Base-by-base conservation (phyloP, 2,329 filamentous ascomycete species). In the Sporothrix mexicana region DNA sequence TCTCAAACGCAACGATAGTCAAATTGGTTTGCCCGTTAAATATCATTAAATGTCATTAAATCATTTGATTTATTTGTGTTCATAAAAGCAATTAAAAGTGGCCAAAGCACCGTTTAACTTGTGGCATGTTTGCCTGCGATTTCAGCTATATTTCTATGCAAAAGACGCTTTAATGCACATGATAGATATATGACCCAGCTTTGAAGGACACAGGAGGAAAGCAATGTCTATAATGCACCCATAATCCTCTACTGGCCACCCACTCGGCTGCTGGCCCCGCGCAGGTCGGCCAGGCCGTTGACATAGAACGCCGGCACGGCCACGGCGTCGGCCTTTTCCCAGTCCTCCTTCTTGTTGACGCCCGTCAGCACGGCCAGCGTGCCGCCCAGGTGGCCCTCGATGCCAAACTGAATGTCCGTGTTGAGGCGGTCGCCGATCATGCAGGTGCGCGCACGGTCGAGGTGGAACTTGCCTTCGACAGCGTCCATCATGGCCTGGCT, bases 401-500 rank as follows among this genome's bases (percentile, higher is more conserved):
- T 88, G 3, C 96, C 96, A 80, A 99, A 99, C 80, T 93, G 91
- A 80, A 99, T 98, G 82, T 99, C 96, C 0, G 96, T 99, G 81
- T 98, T 93, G 75, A 97, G 85, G 43, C 96, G 88, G 81, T 99
- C 96, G 7, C 96, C 96, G 59, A 99, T 88, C 96, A 99, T 99
- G 83, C 96, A 98, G 0, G 96, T 93, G 77, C 90, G 90, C 74
- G 87, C 88, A 51, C 95, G 88, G 80, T 98, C 91, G 71, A 99
- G 92, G 77, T 92, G 87, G 81, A 98, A 98, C 82, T 97, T 97
- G 73, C 95, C 95, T 85, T 98, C 95, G 73, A 99, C 92, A 2
- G 96, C 94, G 81, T 98, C 95, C 95, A 99, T 97, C 96, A 99
- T 99, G 3, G 95, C 95, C 84, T 97, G 94, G 80, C 94, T 97